A percentile compares a stretch with the other conserved stretches of the same genome.
phyloP scores from a whole-genome alignment of 2,329 filamentous ascomycete genomes.

The Calonectria naviculata region DNA sequence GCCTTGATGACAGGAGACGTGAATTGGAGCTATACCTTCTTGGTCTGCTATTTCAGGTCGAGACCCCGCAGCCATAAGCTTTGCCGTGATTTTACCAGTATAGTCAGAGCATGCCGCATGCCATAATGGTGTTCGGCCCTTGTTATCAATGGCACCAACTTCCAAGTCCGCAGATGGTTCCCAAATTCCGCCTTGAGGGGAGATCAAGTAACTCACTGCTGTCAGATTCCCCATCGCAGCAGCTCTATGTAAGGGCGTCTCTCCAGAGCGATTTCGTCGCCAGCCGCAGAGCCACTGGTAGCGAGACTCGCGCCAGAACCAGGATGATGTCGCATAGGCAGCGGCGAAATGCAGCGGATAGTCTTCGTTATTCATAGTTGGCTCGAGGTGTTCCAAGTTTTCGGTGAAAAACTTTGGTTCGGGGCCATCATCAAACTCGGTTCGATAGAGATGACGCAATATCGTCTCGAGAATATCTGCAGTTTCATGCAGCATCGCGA shows the following conservation, averaged over 20 bases:
- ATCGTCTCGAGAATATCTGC: background rate
- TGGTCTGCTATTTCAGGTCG: background rate
- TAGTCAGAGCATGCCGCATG: constrained; percentile 2
- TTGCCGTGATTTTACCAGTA: background rate
- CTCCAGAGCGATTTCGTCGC: background rate
- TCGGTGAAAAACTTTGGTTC: background rate
- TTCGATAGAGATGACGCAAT: background rate
- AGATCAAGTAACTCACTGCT: background rate
- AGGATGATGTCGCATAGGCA: background rate
- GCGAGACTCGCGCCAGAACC: background rate
- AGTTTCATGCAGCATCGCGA: background rate
- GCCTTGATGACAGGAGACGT: background rate
- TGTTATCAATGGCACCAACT: background rate
- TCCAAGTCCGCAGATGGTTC: background rate
- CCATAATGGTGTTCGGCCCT: background rate
- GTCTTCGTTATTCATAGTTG: constrained; percentile 7
- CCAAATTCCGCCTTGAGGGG: background rate
- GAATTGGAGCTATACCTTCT: background rate
- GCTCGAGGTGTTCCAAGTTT: background rate
- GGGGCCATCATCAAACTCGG: background rate
- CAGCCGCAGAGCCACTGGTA: background rate
- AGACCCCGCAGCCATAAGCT: background rate
- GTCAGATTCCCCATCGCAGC: background rate
- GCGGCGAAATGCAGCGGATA: constrained; percentile 8
- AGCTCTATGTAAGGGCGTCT: constrained; percentile 1